Evolutionary conservation across 306 rosid genomes (phyloP).

Genomic region (Mimosa pudica): DNA sequence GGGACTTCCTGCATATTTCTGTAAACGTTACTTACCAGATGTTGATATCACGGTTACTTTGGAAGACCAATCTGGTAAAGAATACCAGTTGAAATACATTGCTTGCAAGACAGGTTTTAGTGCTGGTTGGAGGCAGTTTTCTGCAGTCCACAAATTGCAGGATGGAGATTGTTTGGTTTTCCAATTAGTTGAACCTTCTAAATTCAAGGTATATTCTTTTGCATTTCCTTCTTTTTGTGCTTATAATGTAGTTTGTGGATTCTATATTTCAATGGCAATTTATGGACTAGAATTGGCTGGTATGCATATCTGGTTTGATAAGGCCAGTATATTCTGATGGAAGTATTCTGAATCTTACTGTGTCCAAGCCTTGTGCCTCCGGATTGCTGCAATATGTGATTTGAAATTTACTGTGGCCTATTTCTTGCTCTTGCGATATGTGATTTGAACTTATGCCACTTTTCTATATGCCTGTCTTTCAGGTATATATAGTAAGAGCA

Average conservation of each 20-base stretch:
- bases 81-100: slow-evolving; percentile 63
- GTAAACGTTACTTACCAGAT: slow-evolving; percentile 71
- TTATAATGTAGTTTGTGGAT: neutral
- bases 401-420: neutral
- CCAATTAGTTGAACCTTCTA: slow-evolving; percentile 81
- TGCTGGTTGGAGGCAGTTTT: slow-evolving; percentile 97
- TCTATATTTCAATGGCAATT: neutral
- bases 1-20: slow-evolving; percentile 78
- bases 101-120: slow-evolving; percentile 86
- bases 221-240: neutral
- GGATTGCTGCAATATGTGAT: neutral
- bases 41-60: slow-evolving; percentile 65
- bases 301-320: neutral
- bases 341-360: slow-evolving; percentile 16
- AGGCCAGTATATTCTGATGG: neutral
- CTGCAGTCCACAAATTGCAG: slow-evolving; percentile 72
- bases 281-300: neutral
- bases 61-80: slow-evolving; percentile 82
- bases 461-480: slow-evolving; percentile 20
- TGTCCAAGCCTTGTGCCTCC: slow-evolving; percentile 1
- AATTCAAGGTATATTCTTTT: slow-evolving; percentile 66
- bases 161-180: slow-evolving; percentile 90
- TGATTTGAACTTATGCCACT: neutral
- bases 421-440: too few species aligned
- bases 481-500: slow-evolving; percentile 72